Evolutionary conservation across 2,329 filamentous ascomycete species (phyloP), one percentile per base, ranked within the genome.

Genomic region (Beauveria bassiana): DNA sequence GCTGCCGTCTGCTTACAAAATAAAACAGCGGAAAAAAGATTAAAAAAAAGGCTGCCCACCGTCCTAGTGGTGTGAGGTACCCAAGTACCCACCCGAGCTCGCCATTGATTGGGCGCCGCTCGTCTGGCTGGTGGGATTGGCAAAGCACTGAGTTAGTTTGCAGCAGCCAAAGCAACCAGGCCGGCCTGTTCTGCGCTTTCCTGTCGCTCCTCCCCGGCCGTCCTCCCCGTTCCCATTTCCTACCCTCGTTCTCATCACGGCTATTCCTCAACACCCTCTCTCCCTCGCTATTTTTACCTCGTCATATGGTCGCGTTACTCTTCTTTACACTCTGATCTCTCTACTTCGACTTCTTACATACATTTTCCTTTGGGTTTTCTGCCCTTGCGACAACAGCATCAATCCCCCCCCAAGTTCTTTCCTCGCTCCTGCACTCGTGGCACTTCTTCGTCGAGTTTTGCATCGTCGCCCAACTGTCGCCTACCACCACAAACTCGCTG

Each of bases 161-260:
- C 45, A 59, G 38, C 38, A 59, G 47, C 47, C 24, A 46, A 46
- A 54, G 40, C 40, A 22, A 38, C 49, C 50, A 46, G 50, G 26
- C 49, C 49, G 50, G 58, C 58, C 31, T 60, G 49, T 43, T 53
- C 58, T 53, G 49, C 31, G 49, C 38, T 51, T 59, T 54, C 50
- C 61, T 59, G 61, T 62, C 61, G 49, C 49, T 62, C 61, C 61
- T 62, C 61, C 61, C 55, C 56, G 54, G 46, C 49, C 61, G 61
- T 62, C 61, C 55, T 62, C 61, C 61, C 61, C 54, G 26, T 62
- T 59, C 28, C 61, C 55, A 59, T 62, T 62, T 55, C 61, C 56
- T 62, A 55, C 54, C 43, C 49, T 59, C 61, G 43, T 47, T 56
- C 50, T 62, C 56, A 53, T 50, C 49, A 49, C 56, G 61, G 49